Base-by-base conservation (phyloP, 2,329 filamentous ascomycete genomes). In the Chaetothyriales sp. region DNA sequence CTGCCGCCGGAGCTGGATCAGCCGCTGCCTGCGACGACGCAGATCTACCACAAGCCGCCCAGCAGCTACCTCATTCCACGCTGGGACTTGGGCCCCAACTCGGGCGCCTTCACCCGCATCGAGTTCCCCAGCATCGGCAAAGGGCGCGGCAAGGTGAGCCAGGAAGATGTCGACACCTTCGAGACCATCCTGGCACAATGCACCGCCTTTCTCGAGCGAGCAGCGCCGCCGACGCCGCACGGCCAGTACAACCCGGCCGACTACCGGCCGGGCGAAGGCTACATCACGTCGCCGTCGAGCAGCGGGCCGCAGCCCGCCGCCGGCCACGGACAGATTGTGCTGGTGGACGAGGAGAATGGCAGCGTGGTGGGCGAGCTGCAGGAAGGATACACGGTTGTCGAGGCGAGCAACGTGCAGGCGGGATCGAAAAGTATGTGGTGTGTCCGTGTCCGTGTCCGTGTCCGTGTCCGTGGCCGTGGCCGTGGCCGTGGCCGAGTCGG, bases 161-260 rank as follows among this genome's bases (percentile, higher is more conserved):
- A 95, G 67, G 89, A 97, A 66, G 90, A 95, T 66, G 76, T 94
- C 44, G 89, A 95, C 65, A 97, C 90, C 0, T 97, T 95, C 63
- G 90, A 97, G 73, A 95, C 90, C 2, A 97, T 97, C 58, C 76
- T 97, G 48, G 90, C 90, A n/a, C 89, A 97, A 70, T 97, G 90
- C 69, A 97, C 90, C 1, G 87, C 90, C 1, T 97, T 98, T 67
- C 78, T 95, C 4, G 90, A 97, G 68, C 81, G 89, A 45, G 83
- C 86, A 8, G 75, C 82, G 43, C 81, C 86, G 5, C 82, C 74
- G 5, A 66, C 68, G 51, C 59, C 64, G 47, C 59, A 66, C 54
- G 62, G 66, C 29, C 60, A 66, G 1, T 97, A 97, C 69, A 89
- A 95, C 64, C 90, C 90, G 0, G 80, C 81, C 20, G 77, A 83